Conservation (phyloP, 169 alveolate species). For the Sarcocystis neurona region DNA sequence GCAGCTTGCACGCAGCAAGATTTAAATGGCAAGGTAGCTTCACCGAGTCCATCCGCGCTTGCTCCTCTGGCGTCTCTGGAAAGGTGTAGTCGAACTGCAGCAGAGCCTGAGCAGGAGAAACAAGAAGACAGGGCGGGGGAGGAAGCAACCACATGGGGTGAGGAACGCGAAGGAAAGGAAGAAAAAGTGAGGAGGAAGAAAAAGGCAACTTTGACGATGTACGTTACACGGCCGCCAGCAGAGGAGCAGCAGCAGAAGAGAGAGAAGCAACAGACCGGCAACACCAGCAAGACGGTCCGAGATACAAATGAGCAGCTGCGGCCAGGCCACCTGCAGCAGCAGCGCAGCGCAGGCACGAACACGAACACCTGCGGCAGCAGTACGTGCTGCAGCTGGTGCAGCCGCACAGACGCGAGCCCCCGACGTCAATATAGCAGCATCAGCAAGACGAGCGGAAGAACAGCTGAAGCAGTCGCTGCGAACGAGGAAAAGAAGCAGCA, state of each 20-base stretch:
- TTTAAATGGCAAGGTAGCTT: slow-evolving; percentile 53
- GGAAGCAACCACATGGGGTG: not conserved
- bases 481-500: too few relatives aligned
- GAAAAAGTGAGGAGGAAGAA: not conserved
- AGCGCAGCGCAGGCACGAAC: not conserved
- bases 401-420: not conserved
- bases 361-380: not conserved
- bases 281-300: not conserved
- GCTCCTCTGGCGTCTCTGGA: slow-evolving; percentile 52
- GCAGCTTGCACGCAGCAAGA: slow-evolving; percentile 56
- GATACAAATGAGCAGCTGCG: not conserved
- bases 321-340: not conserved
- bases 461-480: too few relatives aligned
- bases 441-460: not conserved
- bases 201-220: not conserved
- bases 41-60: slow-evolving; percentile 4
- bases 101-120: slow-evolving; percentile 33
- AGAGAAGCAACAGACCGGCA: not conserved
- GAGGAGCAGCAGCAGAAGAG: not conserved
- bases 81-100: slow-evolving; percentile 63
- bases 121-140: not conserved
- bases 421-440: not conserved
- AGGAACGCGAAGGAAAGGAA: not conserved
- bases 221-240: not conserved
- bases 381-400: not conserved